Base-by-base conservation (phyloP, 2,329 filamentous ascomycete species). In the Chaetomium strumarium region DNA sequence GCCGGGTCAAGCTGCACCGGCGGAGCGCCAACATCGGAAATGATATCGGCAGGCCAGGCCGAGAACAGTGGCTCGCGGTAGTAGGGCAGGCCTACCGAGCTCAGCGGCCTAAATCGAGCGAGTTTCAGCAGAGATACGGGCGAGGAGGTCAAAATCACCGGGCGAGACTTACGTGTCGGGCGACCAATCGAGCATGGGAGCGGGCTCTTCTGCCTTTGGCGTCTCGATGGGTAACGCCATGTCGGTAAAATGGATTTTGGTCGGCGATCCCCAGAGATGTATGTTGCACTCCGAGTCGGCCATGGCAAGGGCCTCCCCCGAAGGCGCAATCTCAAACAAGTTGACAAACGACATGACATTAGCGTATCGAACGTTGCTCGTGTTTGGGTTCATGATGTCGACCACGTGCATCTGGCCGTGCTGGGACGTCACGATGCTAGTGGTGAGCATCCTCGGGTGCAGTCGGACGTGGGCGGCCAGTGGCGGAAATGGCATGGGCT, bases 371-470 rank as follows among this genome's bases (percentile, higher is more conserved):
- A 96, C 82, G 60, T 87, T 91, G 65, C 89, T 90, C 17, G 88
- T 85, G 64, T 95, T 91, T 0, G 90, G 88, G 57, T 96, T 96
- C 82, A 95, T 90, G 5, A 99, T 79, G 68, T 99, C 93, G 46
- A 97, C 90, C 13, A 97, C 86, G 66, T 99, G 92, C 68, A 99
- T 87, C 68, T 96, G 90, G 1, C 95, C 93, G 40, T 83, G 87
- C 64, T 95, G 90, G 2, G 92, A 96, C 29, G 91, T 85, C 46
- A 99, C 89, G 55, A 99, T 91, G 63, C 89, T 92, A 0, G 95
- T 97, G 0, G 93, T 96, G 17, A 90, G 86, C 80, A 99, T 88
- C 62, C 90, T 86, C 1, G 95, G 93, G 67, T 99, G 93, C 87
- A 99, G 93, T 53, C 93, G 85, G 39, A 96, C 91, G 72, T 90